Evolutionary conservation across 2,329 filamentous ascomycete species (phyloP).

Genomic region (Ophiocordyceps camponoti-leonardi): DNA sequence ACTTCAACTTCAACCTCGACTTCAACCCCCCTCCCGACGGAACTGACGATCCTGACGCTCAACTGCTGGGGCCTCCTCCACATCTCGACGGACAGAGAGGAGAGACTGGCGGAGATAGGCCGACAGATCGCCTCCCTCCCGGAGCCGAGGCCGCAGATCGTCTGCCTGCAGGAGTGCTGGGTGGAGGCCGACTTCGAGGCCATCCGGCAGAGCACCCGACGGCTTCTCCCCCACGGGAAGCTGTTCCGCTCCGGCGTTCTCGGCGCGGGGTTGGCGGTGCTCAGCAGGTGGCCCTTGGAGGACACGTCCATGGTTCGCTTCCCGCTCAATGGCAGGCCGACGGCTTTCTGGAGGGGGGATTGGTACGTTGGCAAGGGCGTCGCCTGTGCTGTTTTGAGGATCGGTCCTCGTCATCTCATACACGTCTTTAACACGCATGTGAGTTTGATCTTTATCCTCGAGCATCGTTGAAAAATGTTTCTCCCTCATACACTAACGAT

Average conservation of each 20-base stretch:
- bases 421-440: constrained; percentile 91
- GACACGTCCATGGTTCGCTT: constrained; percentile 77
- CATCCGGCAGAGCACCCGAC: constrained; percentile 56
- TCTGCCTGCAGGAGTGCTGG: constrained; percentile 93
- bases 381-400: constrained; percentile 63
- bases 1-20: constrained; percentile 20
- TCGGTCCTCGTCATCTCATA: constrained; percentile 59
- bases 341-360: constrained; percentile 85
- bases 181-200: constrained; percentile 66
- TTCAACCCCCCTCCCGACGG: constrained; percentile 15
- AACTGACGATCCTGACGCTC: constrained; percentile 64
- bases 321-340: constrained; percentile 82
- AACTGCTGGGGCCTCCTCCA: constrained; percentile 97
- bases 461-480: too few relatives aligned
- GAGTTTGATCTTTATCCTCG: too few relatives aligned
- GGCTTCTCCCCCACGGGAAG: constrained; percentile 74
- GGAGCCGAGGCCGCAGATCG: constrained; percentile 56
- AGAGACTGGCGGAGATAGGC: constrained; percentile 72
- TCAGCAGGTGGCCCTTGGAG: constrained; percentile 84
- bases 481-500: too few relatives aligned
- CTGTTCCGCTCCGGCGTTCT: constrained; percentile 86
- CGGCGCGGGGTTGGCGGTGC: constrained; percentile 72
- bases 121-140: constrained; percentile 52
- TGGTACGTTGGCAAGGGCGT: constrained; percentile 96
- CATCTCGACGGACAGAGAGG: constrained; percentile 59